A percentile compares a stretch with the other conserved stretches of the same genome.
Conservation (phyloP, 108 stramenopile genomes). For the Conticribra guillardii region DNA sequence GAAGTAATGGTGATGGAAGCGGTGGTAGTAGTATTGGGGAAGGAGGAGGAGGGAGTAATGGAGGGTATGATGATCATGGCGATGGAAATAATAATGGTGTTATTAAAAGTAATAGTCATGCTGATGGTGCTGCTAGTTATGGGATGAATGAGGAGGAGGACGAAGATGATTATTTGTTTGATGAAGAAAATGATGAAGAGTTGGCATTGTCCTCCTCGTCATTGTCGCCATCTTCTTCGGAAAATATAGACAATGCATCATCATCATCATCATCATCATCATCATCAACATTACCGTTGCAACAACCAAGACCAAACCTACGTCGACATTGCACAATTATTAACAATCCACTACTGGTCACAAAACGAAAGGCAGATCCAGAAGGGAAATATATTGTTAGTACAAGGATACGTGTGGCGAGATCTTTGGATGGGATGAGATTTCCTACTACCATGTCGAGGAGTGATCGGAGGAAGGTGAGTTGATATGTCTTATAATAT, state of each 20-base stretch:
- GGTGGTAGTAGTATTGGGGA: background rate
- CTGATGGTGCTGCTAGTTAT: too few relatives aligned
- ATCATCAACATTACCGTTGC: conserved; percentile 3
- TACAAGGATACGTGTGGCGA: conserved; percentile 88
- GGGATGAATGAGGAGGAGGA: too few relatives aligned
- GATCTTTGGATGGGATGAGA: conserved; percentile 79
- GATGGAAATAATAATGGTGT: too few relatives aligned
- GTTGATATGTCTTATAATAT: too few relatives aligned
- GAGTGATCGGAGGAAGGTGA: conserved; percentile 46
- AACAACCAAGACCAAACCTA: conserved; percentile 31
- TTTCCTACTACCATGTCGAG: conserved; percentile 82
- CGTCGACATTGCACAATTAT: conserved; percentile 71
- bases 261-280: background rate
- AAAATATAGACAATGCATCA: background rate
- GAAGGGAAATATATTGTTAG: conserved; percentile 85
- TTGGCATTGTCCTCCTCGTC: background rate
- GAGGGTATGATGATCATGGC: conserved; percentile 15
- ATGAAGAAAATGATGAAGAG: conserved; percentile 27
- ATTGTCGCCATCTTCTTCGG: background rate
- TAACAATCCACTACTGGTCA: conserved; percentile 63
- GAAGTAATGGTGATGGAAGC: too few relatives aligned
- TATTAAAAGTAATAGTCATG: too few relatives aligned
- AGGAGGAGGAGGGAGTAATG: conserved; percentile 15
- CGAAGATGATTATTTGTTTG: conserved; percentile 7
- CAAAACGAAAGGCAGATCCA: conserved; percentile 71